Evolutionary conservation across 2,329 filamentous ascomycete genomes (phyloP).

Genomic region (Colletotrichum incanum): DNA sequence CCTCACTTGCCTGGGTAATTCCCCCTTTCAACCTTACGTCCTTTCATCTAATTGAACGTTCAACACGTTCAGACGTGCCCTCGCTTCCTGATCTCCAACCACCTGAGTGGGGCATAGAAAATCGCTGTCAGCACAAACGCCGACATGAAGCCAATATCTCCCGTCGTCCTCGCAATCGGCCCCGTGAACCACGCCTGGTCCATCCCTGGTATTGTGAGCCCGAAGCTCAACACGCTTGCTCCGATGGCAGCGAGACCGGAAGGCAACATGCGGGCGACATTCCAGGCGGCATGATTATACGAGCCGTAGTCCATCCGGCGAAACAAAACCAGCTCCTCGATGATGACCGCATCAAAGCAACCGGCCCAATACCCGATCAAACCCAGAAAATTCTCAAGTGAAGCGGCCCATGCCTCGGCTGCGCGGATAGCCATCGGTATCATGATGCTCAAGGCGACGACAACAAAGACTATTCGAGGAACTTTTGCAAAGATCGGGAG

Average conservation of each 20-base stretch:
- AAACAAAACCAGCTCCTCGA: conserved; percentile 61
- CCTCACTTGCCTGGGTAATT: conserved; percentile 29
- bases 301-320: conserved; percentile 58
- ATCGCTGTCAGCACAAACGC: conserved; percentile 59
- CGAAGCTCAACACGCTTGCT: conserved; percentile 61
- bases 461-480: conserved; percentile 58
- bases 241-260: conserved; percentile 59
- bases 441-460: conserved; percentile 57
- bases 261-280: conserved; percentile 59
- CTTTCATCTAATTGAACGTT: background rate
- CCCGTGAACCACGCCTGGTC: conserved; percentile 61
- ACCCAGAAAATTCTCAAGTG: conserved; percentile 61
- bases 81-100: conserved; percentile 53
- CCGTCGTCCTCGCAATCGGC: conserved; percentile 59
- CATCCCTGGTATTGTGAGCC: conserved; percentile 60
- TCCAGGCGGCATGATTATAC: conserved; percentile 62
- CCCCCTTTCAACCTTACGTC: background rate
- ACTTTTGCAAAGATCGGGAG: conserved; percentile 53
- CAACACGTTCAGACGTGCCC: conserved; percentile 46
- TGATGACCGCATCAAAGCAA: conserved; percentile 58
- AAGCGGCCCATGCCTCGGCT: conserved; percentile 57
- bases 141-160: conserved; percentile 63
- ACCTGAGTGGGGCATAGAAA: conserved; percentile 58
- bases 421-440: conserved; percentile 60
- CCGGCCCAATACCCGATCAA: conserved; percentile 64